These are phyloP conservation scores for Luvunga scandens DNA, from an alignment of 345 rosid species.

Conservation along the genomic window DNA sequence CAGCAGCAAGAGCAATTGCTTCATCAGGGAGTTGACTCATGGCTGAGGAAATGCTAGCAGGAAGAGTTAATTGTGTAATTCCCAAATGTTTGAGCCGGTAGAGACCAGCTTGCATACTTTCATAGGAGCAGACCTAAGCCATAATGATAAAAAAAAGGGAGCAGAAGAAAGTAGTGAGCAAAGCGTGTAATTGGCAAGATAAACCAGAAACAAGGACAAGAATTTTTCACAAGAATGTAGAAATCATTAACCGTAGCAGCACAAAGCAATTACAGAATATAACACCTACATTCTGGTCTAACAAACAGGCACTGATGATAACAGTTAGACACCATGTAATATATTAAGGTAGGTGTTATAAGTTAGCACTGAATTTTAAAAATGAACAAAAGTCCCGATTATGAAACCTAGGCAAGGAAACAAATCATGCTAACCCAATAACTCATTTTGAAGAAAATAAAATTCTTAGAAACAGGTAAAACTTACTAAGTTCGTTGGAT, in stretches of 20 bases:
- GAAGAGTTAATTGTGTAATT: constrained; percentile 68
- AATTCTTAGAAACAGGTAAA: not conserved
- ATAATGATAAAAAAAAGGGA: not conserved
- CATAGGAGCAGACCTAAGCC: constrained; percentile 83
- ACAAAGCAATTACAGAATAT: not conserved
- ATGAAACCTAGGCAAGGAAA: not conserved
- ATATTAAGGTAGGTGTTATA: not conserved
- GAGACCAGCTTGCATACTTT: constrained; percentile 96
- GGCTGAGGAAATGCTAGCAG: constrained; percentile 75
- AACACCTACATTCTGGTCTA: not conserved
- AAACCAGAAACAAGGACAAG: not conserved
- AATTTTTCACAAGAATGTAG: not conserved
- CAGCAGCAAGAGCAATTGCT: constrained; percentile 97
- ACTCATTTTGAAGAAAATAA: not conserved
- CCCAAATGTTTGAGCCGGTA: constrained; percentile 93
- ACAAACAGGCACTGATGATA: not conserved
- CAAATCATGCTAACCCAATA: not conserved
- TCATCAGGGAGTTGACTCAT: constrained; percentile 92
- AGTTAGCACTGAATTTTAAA: not conserved
- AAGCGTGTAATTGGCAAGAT: not conserved
- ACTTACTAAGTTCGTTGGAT: not conserved
- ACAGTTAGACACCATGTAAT: not conserved
- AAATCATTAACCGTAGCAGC: not conserved
- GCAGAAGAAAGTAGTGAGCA: not conserved
- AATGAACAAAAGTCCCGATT: not conserved